A percentile compares a stretch with the other conserved stretches of the same genome.
Conservation (phyloP, 2,329 filamentous ascomycete species). For the Neonectria magnoliae region DNA sequence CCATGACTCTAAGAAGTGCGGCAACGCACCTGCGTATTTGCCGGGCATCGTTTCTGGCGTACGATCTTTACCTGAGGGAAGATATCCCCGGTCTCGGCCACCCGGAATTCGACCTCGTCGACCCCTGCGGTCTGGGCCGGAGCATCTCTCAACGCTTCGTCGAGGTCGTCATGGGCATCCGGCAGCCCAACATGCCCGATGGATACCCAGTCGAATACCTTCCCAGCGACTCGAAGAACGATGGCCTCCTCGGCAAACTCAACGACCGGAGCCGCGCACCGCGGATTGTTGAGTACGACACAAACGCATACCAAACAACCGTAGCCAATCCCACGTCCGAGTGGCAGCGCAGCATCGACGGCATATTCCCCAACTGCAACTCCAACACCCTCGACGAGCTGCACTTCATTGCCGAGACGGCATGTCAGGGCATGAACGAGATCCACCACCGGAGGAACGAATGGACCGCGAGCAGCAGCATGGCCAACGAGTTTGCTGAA, state of each 20-base stretch:
- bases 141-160: slow-evolving; percentile 58
- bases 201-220: slow-evolving; percentile 50
- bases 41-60: slow-evolving; percentile 56
- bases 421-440: slow-evolving; percentile 56
- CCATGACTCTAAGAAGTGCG: slow-evolving; percentile 52
- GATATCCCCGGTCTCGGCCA: slow-evolving; percentile 38
- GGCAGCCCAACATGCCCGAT: slow-evolving; percentile 48
- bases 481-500: slow-evolving; percentile 47
- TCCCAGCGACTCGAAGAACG: slow-evolving; percentile 41
- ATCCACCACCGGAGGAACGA: slow-evolving; percentile 50
- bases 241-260: slow-evolving; percentile 40
- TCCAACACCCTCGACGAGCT: slow-evolving; percentile 55
- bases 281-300: slow-evolving; percentile 48
- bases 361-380: slow-evolving; percentile 56
- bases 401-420: slow-evolving; percentile 56
- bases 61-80: slow-evolving; percentile 52
- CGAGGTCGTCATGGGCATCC: slow-evolving; percentile 54
- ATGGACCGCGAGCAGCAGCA: slow-evolving; percentile 42
- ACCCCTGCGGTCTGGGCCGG: slow-evolving; percentile 54
- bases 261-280: slow-evolving; percentile 37
- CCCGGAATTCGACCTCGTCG: slow-evolving; percentile 53
- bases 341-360: slow-evolving; percentile 57
- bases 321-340: slow-evolving; percentile 53
- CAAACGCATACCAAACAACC: slow-evolving; percentile 50
- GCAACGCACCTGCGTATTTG: slow-evolving; percentile 51